Evolutionary conservation across 2,329 filamentous ascomycete genomes (phyloP).

Genomic region (Exophiala sp.): DNA sequence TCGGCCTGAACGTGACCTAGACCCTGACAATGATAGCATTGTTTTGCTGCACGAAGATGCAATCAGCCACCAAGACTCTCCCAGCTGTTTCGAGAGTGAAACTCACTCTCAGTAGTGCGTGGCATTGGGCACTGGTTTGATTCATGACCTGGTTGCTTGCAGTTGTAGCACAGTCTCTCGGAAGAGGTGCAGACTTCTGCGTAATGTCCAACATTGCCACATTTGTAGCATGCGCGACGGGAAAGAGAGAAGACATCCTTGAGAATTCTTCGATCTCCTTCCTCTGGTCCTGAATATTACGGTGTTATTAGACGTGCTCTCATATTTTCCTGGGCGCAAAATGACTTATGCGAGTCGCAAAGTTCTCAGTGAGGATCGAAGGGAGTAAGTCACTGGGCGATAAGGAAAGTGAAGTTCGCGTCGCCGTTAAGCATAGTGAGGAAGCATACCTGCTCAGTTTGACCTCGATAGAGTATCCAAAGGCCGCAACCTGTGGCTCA

Average conservation of each 20-base stretch:
- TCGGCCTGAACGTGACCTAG: constrained; percentile 97
- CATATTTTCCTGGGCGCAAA: neutral
- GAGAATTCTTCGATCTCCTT: constrained; percentile 7
- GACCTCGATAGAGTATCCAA: constrained; percentile 17
- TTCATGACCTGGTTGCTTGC: constrained; percentile 78
- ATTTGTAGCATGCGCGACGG: constrained; percentile 73
- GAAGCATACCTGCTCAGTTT: constrained; percentile 16
- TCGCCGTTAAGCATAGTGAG: neutral
- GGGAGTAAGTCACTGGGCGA: neutral
- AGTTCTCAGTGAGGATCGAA: neutral
- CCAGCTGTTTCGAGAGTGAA: neutral
- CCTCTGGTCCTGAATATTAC: constrained; percentile 6
- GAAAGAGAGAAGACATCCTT: constrained; percentile 69
- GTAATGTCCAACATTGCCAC: constrained; percentile 71
- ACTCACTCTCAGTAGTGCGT: constrained; percentile 81
- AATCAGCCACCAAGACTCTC: constrained; percentile 1
- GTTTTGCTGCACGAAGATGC: constrained; percentile 61
- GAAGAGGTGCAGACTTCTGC: constrained; percentile 92
- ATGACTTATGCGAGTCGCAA: neutral
- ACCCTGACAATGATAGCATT: constrained; percentile 99
- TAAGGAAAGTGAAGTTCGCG: neutral
- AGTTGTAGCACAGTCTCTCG: constrained; percentile 99
- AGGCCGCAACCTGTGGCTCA: constrained; percentile 18
- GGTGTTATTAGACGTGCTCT: constrained; percentile 14
- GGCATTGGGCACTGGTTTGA: constrained; percentile 96